Evolutionary conservation across 2,329 filamentous ascomycete species (phyloP).

Genomic region (Dactylellina parvicollis): DNA sequence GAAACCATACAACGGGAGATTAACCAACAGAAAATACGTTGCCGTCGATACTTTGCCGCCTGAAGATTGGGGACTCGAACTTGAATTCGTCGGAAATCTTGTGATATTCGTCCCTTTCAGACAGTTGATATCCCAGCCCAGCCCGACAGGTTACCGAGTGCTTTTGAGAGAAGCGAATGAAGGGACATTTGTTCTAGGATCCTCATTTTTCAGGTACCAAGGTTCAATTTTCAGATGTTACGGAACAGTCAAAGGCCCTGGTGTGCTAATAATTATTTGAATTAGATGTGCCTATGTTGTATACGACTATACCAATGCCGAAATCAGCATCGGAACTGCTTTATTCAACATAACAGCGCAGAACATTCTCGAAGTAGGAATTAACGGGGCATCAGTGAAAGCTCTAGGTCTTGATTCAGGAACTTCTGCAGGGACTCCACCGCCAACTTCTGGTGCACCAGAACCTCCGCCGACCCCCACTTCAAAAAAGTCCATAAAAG

Average conservation of each 20-base stretch:
- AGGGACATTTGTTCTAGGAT: background rate
- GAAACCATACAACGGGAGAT: background rate
- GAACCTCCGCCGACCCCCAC: background rate
- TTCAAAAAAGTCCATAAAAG: no score
- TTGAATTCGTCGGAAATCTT: background rate
- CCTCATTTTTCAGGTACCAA: conserved; percentile 6
- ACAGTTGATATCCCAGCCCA: background rate
- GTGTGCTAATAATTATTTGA: background rate
- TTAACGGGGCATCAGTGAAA: background rate
- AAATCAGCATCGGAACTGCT: conserved; percentile 71
- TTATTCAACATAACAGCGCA: background rate
- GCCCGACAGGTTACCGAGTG: background rate
- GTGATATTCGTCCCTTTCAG: conserved; percentile 3
- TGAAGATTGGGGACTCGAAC: background rate
- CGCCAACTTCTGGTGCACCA: background rate
- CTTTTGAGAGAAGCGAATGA: background rate
- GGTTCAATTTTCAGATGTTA: background rate
- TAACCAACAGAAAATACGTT: background rate
- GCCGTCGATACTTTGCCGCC: background rate
- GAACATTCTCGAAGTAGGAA: background rate
- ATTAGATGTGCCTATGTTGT: conserved; percentile 71
- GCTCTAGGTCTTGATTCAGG: background rate
- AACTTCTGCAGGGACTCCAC: background rate
- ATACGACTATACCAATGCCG: conserved; percentile 75
- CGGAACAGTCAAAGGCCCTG: background rate